phyloP scores from a whole-genome alignment of 768 basidiomycete genomes.

The Cubamyces sp. region DNA sequence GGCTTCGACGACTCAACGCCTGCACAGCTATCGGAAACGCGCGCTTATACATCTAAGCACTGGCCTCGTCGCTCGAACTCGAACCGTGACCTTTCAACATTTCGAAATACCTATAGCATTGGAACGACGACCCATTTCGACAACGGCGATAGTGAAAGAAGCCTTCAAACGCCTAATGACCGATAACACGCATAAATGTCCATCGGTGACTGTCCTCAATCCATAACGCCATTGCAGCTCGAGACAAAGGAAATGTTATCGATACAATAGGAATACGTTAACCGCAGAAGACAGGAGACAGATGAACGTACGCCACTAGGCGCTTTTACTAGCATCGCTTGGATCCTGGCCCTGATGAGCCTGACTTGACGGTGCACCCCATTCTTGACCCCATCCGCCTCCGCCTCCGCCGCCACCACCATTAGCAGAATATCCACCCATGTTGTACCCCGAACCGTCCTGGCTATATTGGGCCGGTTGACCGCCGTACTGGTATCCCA shows the following conservation, averaged over 20 bases:
- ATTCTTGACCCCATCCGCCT: constrained; percentile 10
- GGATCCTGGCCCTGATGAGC: background rate
- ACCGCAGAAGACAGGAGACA: background rate
- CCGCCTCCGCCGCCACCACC: background rate
- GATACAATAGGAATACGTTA: background rate
- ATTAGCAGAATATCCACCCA: background rate
- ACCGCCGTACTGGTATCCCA: constrained; percentile 32
- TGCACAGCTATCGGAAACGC: background rate
- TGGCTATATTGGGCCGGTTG: constrained; percentile 18
- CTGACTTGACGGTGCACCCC: background rate
- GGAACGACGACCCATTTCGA: too few species aligned
- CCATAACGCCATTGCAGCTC: background rate
- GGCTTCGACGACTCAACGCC: constrained; percentile 20
- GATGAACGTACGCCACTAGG: background rate
- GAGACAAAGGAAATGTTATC: background rate
- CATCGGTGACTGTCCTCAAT: too few species aligned
- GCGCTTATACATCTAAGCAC: background rate
- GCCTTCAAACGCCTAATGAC: too few species aligned
- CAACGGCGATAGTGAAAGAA: too few species aligned
- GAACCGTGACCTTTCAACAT: too few species aligned
- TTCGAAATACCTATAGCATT: too few species aligned
- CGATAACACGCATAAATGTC: too few species aligned
- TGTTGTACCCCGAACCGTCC: constrained; percentile 16
- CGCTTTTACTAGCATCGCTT: background rate
- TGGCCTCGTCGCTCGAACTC: too few species aligned